Base-by-base conservation (phyloP, 2,329 filamentous ascomycete species). In the Arthrocladium fulminans region DNA sequence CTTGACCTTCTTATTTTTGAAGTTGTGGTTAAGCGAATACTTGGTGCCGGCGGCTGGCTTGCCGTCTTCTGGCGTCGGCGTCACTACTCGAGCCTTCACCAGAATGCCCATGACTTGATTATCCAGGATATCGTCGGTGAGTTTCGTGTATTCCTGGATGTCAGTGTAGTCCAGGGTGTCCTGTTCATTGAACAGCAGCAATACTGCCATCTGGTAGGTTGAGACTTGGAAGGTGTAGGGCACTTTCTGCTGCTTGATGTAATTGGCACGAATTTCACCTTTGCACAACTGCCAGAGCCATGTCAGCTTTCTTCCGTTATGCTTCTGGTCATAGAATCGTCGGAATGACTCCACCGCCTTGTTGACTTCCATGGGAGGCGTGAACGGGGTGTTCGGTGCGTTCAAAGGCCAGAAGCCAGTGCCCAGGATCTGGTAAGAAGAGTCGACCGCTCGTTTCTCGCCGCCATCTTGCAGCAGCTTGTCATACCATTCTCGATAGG, bases 241-340 rank as follows among this genome's bases (percentile, higher is more conserved):
- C 1, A 88, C 87, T 72, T 96, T 97, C 61, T 80, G 81, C 63
- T 74, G 80, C 70, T 88, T 94, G 73, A 86, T 84, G 67, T 96
- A 98, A 61, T 89, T 90, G 30, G 89, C 86, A 67, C 89, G 90
- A 52, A 98, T 79, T 67, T 98, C 92, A 49, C 92, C 92, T 73
- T 97, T 98, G 76, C 88, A 97, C 45, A 98, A 73, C 65, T 97
- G 88, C 92, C 92, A 98, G 49, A 98, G 69, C 92, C 92, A 98
- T 6, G 90, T 95, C 32, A 98, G 75, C 71, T 97, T 98, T 52
- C 92, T 86, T 29, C 92, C 92, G 58, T 84, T 92, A 65, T 98
- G 92, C 75, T 97, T 98, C 67, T 89, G 83, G 68, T 86, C 88
- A 74, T 98, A 98, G 67, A 94, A 98, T 25, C 78, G 82, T 24